Conservation (phyloP, 1,139 yeast species). For the Saccharomycopsis phalli region DNA sequence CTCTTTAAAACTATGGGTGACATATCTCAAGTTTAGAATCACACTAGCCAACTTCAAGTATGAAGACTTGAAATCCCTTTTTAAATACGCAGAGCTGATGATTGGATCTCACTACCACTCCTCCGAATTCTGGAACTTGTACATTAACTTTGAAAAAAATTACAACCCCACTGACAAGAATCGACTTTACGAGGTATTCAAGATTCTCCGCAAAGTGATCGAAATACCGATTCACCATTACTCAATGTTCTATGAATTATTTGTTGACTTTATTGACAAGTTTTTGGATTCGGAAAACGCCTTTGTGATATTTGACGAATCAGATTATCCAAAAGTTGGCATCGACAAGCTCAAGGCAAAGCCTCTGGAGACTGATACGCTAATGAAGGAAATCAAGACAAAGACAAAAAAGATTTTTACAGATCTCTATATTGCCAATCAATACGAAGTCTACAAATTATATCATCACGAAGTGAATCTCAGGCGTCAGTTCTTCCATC, state of each 20-base stretch:
- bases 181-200: conserved; percentile 33
- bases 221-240: conserved; percentile 76
- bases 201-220: conserved; percentile 48
- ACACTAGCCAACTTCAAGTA: conserved; percentile 30
- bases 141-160: conserved; percentile 45
- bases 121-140: conserved; percentile 68
- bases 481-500: conserved; percentile 43
- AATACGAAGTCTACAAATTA: conserved; percentile 49
- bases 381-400: conserved; percentile 26
- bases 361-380: not conserved
- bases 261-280: conserved; percentile 35
- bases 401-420: conserved; percentile 38
- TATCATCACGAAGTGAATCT: conserved; percentile 54
- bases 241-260: conserved; percentile 44
- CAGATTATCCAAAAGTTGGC: conserved; percentile 25
- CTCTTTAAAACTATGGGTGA: conserved; percentile 67
- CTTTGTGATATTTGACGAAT: conserved; percentile 23
- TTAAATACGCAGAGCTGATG: conserved; percentile 50
- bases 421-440: conserved; percentile 53
- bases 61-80: conserved; percentile 34
- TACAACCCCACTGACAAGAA: conserved; percentile 27
- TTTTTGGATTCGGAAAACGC: conserved; percentile 29
- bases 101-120: conserved; percentile 71
- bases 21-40: conserved; percentile 50
- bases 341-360: not conserved